Evolutionary conservation across 2,329 filamentous ascomycete species (phyloP), one percentile per base, ranked within the genome.

Genomic region (Zalaria sp.): DNA sequence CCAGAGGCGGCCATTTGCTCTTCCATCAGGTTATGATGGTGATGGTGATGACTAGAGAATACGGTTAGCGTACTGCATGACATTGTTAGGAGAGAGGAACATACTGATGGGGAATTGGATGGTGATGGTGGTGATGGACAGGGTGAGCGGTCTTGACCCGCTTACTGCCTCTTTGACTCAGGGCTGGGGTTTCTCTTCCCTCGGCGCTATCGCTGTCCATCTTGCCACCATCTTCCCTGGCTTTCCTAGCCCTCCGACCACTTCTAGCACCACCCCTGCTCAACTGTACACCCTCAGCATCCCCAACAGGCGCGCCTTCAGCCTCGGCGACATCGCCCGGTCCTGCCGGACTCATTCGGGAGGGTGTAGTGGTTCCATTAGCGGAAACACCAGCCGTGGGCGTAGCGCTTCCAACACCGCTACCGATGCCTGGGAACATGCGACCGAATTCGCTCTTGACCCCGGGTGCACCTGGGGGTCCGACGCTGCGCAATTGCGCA

Each of bases 371-470:
- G 7, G 64, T 65, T 10, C 68, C 68, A 48, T 69, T 71, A n/a
- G 60, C 65, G 31, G 65, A 62, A 29, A 67, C 62, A 9, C 62
- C 61, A 35, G 56, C 53, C 29, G 64, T 64, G 18, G 68, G 59
- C n/a, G 59, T 69, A 27, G 64, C 63, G 47, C 69, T 70, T 27
- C 75, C 75, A 11, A 80, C 68, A 31, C 79, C 79, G 57, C 76
- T 79, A 10, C 79, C 88, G 50, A 96, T 86, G n/a, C 89, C 89
- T 11, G 85, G 86, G 62, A 94, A 95, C 72, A 95, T 93, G 47
- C 86, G 80, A 27, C 88, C 88, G 57, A 95, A 88, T 58, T 95
- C 89, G 57, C 80, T 93, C 68, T 95, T 94, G 55, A 95, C 93
- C 35, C 83, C 83, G 7, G 86, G 83, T 58, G 94, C 87, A 10